Evolutionary conservation across 148 eudicot genomes (phyloP), one percentile per base, ranked within the genome.

Genomic region (Selenicereus undatus): DNA sequence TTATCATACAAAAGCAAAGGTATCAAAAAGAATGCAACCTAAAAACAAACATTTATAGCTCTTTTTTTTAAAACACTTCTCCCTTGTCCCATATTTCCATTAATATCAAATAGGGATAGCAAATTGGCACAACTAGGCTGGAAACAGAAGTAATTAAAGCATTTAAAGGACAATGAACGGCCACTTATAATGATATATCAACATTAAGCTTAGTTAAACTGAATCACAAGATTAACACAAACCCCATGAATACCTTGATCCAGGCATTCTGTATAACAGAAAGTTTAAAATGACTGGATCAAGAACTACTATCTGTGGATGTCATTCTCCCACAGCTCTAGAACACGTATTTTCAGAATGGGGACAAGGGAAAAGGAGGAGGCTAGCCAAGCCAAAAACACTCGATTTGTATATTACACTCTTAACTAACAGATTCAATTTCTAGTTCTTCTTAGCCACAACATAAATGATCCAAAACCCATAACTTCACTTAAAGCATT

Each of bases 1-100:
- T 95, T 76, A 85, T 52, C 43, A 73, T 45, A 60, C 30, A 64
- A 56, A 78, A 77, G 48, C 24, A 30, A n/a, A 80, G 48, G 24
- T 62, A 43, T 80, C 80, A 84, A 18, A 51, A 80, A 32, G 45
- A 32, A 32, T 45, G 73, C 30, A 48, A 21, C 14, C 51, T 20
- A 65, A 45, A 8, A 18, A 60, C 1, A 77, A 27, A 76, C 51
- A 60, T 51, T 21, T 14, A n/a, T 27, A 48, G 36, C 21, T 18
- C 32, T 12, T 48, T 11, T 32, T 32, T 32, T 32, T 32, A 0
- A 0, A 32, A 79, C n/a, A 50, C 68, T 52, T 6, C 58, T 76
- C 50, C 70, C 6, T 42, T 9, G 22, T 56, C 62, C 20, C 35
- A 64, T 69, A 64, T 39, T 24, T 18, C 68, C 35, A 76, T 70